Percentiles rank a stretch among this genome's conserved stretches.
phyloP scores from a whole-genome alignment of 2,329 filamentous ascomycete genomes.

The Fusarium phyllophilum region DNA sequence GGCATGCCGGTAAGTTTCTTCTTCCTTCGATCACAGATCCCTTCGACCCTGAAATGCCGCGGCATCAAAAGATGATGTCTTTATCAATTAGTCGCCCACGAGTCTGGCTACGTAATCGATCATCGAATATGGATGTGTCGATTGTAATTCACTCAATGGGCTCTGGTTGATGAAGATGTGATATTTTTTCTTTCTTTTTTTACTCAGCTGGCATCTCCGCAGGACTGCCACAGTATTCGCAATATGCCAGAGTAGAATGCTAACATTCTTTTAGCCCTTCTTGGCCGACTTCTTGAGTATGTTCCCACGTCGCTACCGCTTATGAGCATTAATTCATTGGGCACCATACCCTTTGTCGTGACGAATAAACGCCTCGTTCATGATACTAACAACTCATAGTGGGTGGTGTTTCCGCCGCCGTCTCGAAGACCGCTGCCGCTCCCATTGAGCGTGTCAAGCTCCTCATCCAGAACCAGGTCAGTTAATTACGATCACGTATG shows the following conservation, averaged over 20 bases:
- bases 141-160: not conserved
- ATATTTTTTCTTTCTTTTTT: conserved; percentile 9
- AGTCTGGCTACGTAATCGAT: conserved; percentile 29
- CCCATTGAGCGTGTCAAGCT: conserved; percentile 99
- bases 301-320: conserved; percentile 56
- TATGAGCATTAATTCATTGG: conserved; percentile 1
- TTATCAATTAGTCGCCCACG: conserved; percentile 6
- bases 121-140: conserved; percentile 2
- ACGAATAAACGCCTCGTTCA: conserved; percentile 2
- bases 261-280: conserved; percentile 74
- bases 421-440: conserved; percentile 99
- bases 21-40: conserved; percentile 14
- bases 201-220: conserved; percentile 7
- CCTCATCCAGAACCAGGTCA: conserved; percentile 99
- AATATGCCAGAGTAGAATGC: conserved; percentile 9
- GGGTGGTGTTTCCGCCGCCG: conserved; percentile 99
- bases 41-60: conserved; percentile 45
- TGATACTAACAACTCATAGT: conserved; percentile 63
- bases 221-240: not conserved
- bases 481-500: conserved; percentile 50
- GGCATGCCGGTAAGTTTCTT: conserved; percentile 72
- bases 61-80: conserved; percentile 36
- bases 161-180: not conserved
- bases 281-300: conserved; percentile 98
- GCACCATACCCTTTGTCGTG: not conserved